These are phyloP conservation scores for Hypocreales sp. DNA, from an alignment of 2,329 filamentous ascomycete species.

Conservation along the genomic window DNA sequence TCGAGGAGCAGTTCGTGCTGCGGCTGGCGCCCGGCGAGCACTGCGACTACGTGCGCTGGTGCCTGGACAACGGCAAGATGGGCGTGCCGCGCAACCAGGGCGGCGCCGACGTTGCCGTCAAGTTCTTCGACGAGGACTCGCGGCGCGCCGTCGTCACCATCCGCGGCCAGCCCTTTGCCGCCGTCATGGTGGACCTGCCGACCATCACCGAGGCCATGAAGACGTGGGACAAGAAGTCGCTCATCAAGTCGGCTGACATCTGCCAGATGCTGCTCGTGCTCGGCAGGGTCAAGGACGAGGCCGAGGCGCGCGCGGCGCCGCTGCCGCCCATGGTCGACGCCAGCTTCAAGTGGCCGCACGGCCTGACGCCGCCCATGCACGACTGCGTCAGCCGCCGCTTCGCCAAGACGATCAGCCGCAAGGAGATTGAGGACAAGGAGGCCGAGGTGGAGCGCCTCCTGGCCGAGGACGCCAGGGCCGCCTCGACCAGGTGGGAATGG, in stretches of 20 bases:
- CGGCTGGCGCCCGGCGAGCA: constrained; percentile 79
- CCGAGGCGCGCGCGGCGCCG: constrained; percentile 49
- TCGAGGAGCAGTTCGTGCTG: constrained; percentile 80
- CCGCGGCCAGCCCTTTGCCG: constrained; percentile 57
- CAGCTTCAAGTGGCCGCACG: constrained; percentile 66
- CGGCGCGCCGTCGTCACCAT: constrained; percentile 60
- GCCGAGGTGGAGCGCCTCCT: constrained; percentile 62
- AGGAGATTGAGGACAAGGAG: constrained; percentile 76
- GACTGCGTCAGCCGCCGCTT: constrained; percentile 72
- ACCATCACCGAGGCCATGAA: constrained; percentile 87
- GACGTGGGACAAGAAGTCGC: constrained; percentile 76
- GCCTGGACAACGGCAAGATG: constrained; percentile 63
- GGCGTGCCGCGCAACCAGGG: constrained; percentile 47
- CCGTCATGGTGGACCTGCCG: constrained; percentile 67
- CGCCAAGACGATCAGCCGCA: constrained; percentile 65
- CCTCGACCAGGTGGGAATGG: constrained; percentile 47
- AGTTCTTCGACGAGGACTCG: constrained; percentile 61
- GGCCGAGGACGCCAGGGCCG: constrained; percentile 47
- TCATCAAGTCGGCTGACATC: constrained; percentile 80
- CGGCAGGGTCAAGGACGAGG: constrained; percentile 47
- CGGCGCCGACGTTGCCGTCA: constrained; percentile 65
- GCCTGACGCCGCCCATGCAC: constrained; percentile 76
- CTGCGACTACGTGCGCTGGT: constrained; percentile 65
- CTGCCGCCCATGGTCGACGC: constrained; percentile 56
- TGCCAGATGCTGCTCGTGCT: constrained; percentile 80